Evolutionary conservation across 352 stramenopile species (phyloP).

Genomic region (Globisporangium lucens): DNA sequence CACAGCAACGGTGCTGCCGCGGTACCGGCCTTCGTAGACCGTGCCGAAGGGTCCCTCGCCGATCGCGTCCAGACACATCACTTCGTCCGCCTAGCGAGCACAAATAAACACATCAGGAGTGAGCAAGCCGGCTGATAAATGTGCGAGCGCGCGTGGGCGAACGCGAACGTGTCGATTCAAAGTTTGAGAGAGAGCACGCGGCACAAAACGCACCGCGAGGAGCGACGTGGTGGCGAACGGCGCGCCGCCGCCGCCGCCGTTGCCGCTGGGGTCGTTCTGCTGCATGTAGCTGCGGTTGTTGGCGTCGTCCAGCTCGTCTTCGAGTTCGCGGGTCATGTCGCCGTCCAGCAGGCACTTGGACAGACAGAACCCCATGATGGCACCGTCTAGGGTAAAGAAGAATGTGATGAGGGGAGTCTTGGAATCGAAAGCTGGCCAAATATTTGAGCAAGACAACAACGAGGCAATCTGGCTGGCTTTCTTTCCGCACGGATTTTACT

Average conservation of each 20-base stretch:
- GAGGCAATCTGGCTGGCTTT: background rate
- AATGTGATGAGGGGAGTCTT: background rate
- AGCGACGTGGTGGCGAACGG: conserved; percentile 75
- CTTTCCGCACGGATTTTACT: background rate
- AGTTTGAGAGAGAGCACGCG: background rate
- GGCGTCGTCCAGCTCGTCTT: conserved; percentile 77
- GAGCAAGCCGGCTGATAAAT: background rate
- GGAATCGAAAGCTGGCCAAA: background rate
- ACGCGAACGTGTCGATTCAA: background rate
- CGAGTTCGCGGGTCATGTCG: conserved; percentile 82
- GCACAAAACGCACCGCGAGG: conserved; percentile 44
- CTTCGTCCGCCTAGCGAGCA: conserved; percentile 64
- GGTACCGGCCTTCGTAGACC: conserved; percentile 86
- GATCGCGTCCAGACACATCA: conserved; percentile 75
- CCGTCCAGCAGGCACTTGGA: conserved; percentile 82
- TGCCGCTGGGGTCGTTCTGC: conserved; percentile 30
- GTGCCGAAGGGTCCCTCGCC: conserved; percentile 75
- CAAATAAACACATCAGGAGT: background rate
- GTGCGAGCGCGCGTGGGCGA: background rate
- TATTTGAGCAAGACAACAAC: background rate
- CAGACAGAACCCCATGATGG: conserved; percentile 80
- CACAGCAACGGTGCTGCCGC: conserved; percentile 77
- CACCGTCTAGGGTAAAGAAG: background rate
- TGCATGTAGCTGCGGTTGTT: conserved; percentile 50
- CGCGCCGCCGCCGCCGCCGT: conserved; percentile 35